Conservation (phyloP, 805 yeast species). For the Cyberlindnera samutprakarnensis region DNA sequence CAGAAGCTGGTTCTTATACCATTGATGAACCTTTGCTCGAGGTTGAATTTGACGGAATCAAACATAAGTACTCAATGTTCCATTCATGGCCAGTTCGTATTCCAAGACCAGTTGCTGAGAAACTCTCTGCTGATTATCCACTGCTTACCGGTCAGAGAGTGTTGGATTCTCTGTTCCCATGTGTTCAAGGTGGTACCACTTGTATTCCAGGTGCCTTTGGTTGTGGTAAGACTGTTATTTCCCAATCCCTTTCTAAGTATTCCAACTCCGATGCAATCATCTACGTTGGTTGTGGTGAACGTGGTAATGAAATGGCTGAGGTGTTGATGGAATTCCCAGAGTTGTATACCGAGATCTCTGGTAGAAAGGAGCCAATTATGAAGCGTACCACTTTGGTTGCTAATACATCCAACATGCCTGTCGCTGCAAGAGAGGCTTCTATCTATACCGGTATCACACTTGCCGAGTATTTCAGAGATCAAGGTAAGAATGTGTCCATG, state of each 20-base stretch:
- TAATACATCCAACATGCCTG: slow-evolving; percentile 99
- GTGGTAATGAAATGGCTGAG: slow-evolving; percentile 99
- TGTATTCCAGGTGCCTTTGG: slow-evolving; percentile 99
- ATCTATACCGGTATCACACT: slow-evolving; percentile 98
- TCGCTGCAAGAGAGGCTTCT: slow-evolving; percentile 99
- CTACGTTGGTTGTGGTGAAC: slow-evolving; percentile 94
- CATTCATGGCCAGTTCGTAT: slow-evolving; percentile 99
- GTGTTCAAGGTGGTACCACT: slow-evolving; percentile 99
- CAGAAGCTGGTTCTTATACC: slow-evolving; percentile 83
- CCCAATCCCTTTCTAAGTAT: slow-evolving; percentile 94
- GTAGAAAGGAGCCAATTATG: slow-evolving; percentile 97
- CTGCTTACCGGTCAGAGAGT: slow-evolving; percentile 98
- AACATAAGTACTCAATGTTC: slow-evolving; percentile 79
- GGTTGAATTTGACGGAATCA: slow-evolving; percentile 90
- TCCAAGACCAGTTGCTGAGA: slow-evolving; percentile 97
- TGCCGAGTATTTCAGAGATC: slow-evolving; percentile 99
- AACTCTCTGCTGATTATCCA: slow-evolving; percentile 89
- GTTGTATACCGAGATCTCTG: slow-evolving; percentile 81
- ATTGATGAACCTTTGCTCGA: slow-evolving; percentile 87
- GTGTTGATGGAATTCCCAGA: slow-evolving; percentile 99
- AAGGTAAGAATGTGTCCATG: slow-evolving; percentile 98
- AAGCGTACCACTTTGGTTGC: slow-evolving; percentile 99
- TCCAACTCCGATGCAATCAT: slow-evolving; percentile 96
- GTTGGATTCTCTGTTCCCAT: slow-evolving; percentile 93
- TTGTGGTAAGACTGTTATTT: slow-evolving; percentile 97